Conservation (phyloP, 192 early-diverging fungal species). For the Backusella psychrophila region DNA sequence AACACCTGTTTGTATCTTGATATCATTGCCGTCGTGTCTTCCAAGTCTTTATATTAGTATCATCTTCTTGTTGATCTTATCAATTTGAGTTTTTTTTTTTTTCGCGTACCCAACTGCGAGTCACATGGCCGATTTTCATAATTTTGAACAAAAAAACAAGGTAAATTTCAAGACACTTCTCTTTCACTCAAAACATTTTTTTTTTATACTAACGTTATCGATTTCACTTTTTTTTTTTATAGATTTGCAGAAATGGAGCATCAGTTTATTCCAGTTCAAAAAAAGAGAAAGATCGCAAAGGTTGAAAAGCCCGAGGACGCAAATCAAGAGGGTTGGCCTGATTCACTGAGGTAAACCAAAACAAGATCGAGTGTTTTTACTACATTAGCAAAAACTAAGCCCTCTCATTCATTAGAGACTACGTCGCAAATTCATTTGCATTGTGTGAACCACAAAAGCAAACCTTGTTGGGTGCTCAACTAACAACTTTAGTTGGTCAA, state of each 20-base stretch:
- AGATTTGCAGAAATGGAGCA: neutral
- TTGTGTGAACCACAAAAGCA: conserved; percentile 31
- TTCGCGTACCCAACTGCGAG: neutral
- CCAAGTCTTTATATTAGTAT: no score
- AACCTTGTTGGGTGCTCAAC: conserved; percentile 47
- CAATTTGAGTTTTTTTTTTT: no score
- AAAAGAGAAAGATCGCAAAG: neutral
- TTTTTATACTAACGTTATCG: neutral
- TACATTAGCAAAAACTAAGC: neutral
- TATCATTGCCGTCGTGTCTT: no score
- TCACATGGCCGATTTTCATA: neutral
- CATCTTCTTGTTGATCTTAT: no score
- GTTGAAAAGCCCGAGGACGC: neutral
- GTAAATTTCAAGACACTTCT: neutral
- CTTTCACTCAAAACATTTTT: neutral
- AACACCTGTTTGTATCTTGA: no score
- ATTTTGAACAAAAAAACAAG: neutral
- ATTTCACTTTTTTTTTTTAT: neutral
- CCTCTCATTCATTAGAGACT: conserved; percentile 20
- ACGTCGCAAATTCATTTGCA: conserved; percentile 28
- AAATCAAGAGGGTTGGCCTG: neutral
- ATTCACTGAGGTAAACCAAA: neutral
- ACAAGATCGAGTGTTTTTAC: no score
- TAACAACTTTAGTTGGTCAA: conserved; percentile 54
- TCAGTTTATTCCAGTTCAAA: neutral